Percentiles rank a stretch among this genome's conserved stretches.
Conservation (phyloP, 495 filamentous ascomycete species). For the Lophiostoma macrostomum region DNA sequence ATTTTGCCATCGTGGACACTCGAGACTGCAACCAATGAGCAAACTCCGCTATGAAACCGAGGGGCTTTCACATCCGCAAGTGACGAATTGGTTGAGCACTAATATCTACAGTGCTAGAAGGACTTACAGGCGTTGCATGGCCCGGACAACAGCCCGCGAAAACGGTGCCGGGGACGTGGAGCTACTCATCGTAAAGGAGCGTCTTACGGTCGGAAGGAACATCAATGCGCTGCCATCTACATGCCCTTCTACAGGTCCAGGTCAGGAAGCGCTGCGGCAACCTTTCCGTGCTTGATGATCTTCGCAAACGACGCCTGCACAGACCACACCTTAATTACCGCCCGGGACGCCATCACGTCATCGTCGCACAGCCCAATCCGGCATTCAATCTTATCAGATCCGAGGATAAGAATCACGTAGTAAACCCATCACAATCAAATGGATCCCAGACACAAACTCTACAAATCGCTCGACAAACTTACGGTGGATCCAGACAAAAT, state of each 20-base stretch:
- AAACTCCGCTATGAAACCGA: too few relatives aligned
- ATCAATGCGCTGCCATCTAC: too few relatives aligned
- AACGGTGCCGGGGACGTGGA: slow-evolving; percentile 57
- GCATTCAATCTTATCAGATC: slow-evolving; percentile 29
- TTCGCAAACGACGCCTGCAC: neutral
- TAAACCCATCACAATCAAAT: slow-evolving; percentile 7
- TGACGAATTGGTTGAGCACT: too few relatives aligned
- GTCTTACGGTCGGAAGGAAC: slow-evolving; percentile 6
- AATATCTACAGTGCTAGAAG: too few relatives aligned
- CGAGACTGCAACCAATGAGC: too few relatives aligned
- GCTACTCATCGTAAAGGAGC: slow-evolving; percentile 36
- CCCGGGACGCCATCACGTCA: slow-evolving; percentile 12
- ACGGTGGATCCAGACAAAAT: slow-evolving; percentile 22
- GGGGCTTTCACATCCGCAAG: too few relatives aligned
- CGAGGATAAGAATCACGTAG: slow-evolving; percentile 10
- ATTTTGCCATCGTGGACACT: too few relatives aligned
- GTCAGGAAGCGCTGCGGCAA: too few relatives aligned
- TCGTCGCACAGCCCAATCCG: slow-evolving; percentile 1
- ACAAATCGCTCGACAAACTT: slow-evolving; percentile 23
- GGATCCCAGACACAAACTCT: slow-evolving; percentile 24
- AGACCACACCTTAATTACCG: neutral
- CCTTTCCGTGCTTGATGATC: too few relatives aligned
- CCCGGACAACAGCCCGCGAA: slow-evolving; percentile 71
- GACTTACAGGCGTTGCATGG: slow-evolving; percentile 78
- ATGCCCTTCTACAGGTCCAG: too few relatives aligned